Conservation (phyloP, 225 moss, liverwort and hornwort species). For the Sphagnum contortum region DNA sequence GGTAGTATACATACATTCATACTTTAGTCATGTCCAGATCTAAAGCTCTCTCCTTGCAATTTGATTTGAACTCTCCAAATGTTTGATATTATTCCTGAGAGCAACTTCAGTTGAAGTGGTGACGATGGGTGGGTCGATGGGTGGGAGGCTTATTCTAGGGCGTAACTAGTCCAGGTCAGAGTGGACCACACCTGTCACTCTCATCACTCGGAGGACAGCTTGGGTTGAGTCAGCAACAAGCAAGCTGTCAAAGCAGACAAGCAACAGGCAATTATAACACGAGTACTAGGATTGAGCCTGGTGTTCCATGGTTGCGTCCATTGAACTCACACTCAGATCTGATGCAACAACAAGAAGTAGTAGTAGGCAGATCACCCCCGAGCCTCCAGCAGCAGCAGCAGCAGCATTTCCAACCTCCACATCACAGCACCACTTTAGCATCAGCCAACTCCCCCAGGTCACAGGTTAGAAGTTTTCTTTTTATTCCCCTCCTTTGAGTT, state of each 20-base stretch:
- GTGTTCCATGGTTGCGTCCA: conserved; percentile 72
- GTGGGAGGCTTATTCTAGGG: conserved; percentile 28
- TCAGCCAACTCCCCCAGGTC: conserved; percentile 51
- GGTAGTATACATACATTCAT: conserved; percentile 8
- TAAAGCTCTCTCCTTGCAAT: no score
- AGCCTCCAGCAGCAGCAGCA: conserved; percentile 51
- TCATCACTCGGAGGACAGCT: conserved; percentile 61
- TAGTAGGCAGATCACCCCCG: conserved; percentile 37
- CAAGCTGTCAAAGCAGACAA: conserved; percentile 35
- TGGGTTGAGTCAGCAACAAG: conserved; percentile 34
- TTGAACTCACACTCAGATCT: conserved; percentile 47
- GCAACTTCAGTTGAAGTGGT: no score
- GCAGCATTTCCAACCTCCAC: not conserved
- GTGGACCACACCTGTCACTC: conserved; percentile 72
- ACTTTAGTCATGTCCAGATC: no score
- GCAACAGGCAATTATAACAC: conserved; percentile 37
- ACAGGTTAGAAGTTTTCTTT: conserved; percentile 12
- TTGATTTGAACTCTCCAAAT: no score
- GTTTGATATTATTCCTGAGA: no score
- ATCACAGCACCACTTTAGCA: conserved; percentile 22
- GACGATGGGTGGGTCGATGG: not conserved
- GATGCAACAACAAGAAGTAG: conserved; percentile 12
- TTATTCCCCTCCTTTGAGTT: no score
- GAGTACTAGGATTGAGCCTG: conserved; percentile 36
- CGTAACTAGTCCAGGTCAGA: conserved; percentile 39